phyloP scores from a whole-genome alignment of 495 filamentous ascomycete genomes.

The Podospora bellae-mahoneyi region DNA sequence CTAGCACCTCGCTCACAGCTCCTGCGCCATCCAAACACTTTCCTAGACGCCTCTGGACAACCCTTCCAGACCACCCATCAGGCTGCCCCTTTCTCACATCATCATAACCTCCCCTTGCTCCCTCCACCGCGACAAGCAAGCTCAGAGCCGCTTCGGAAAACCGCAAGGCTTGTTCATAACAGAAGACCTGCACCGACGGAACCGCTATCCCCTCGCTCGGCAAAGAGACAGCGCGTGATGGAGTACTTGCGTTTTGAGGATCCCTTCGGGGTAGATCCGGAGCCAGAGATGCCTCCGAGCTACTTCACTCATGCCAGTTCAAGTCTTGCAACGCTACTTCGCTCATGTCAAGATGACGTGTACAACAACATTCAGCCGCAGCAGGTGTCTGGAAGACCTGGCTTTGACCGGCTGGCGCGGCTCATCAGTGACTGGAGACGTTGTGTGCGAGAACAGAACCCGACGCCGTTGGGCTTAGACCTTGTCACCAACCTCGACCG shows the following conservation, averaged over 20 bases:
- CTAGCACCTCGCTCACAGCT: neutral
- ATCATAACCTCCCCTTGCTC: neutral
- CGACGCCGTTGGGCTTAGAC: slow-evolving; percentile 13
- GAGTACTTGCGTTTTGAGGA: neutral
- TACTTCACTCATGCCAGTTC: neutral
- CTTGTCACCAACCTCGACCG: slow-evolving; percentile 22
- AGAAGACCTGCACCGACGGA: slow-evolving; percentile 3
- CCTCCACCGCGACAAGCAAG: neutral
- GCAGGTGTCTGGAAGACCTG: slow-evolving; percentile 17
- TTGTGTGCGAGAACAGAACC: slow-evolving; percentile 5
- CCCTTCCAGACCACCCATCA: neutral
- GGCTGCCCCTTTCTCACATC: neutral
- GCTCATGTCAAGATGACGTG: neutral
- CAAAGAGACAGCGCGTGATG: slow-evolving; percentile 14
- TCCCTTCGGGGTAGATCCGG: neutral
- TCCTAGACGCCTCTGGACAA: neutral
- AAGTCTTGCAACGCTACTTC: neutral
- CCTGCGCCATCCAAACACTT: neutral
- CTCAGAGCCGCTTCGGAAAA: slow-evolving; percentile 14
- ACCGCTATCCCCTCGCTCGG: neutral
- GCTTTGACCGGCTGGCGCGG: slow-evolving; percentile 28
- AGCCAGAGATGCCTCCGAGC: neutral
- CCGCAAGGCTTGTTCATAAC: slow-evolving; percentile 17
- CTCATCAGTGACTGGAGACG: slow-evolving; percentile 29
- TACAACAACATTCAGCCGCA: neutral